Evolutionary conservation across 2,329 filamentous ascomycete species (phyloP), one percentile per base, ranked within the genome.

Genomic region (Penicillium polonicum): DNA sequence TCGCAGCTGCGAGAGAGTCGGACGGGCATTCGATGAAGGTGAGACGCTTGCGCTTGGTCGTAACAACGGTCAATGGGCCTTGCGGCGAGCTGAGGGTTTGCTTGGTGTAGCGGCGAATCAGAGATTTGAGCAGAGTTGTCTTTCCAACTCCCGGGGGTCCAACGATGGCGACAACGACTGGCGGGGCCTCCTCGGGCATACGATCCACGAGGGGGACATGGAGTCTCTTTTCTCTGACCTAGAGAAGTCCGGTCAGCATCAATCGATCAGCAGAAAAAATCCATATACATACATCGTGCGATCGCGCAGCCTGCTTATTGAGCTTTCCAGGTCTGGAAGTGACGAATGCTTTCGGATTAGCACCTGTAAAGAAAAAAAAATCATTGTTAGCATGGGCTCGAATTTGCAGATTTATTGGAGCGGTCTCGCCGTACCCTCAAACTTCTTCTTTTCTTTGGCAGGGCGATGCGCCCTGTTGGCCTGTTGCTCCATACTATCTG

Each of bases 21-120:
- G 84, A 93, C n/a, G 95, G 92, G 71, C 91, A 96, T 84, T 99
- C 94, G 70, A 99, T 79, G 73, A 99, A 97, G 0, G 94, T 99
- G 48, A 99, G 83, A 38, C 94, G 88, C 73, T 96, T 88, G 70
- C 93, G 90, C 80, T 97, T 99, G 58, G 92, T 96, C 0, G 94
- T 97, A 46, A 99, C 92, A 49, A 99, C 89, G 2, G 95, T 99
- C 59, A 99, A 88, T 4, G 94, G 94, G 0, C 94, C 94, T 66
- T 90, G 88, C 0, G 94, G 94, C 33, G 93, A 88, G 31, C 91
- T 88, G 41, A 99, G 85, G 0, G 91, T 93, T 74, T 99, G 94
- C 73, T 99, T 99, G 45, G 94, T 91, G 79, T 97, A 97, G 74
- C 94, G 85, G 65, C 91, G 88, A 69, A 99, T 90, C 58, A 99